phyloP scores from a whole-genome alignment of 805 yeast species.

The Candida montana region DNA sequence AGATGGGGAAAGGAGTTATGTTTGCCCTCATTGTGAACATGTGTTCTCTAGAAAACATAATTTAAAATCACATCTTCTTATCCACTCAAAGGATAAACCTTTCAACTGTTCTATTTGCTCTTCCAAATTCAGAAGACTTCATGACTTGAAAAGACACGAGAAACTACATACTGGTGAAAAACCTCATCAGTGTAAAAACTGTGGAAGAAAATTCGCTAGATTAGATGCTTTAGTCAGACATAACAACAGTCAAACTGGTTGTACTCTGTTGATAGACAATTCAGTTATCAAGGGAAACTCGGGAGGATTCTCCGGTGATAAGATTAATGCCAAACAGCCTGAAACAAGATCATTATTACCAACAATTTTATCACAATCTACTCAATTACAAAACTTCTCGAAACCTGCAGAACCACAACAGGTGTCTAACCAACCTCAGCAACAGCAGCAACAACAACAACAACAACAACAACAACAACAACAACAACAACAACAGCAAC shows the following conservation, averaged over 20 bases:
- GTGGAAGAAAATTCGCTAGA: slow-evolving; percentile 64
- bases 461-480: too few species aligned
- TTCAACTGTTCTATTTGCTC: slow-evolving; percentile 58
- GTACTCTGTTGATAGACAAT: slow-evolving; percentile 19
- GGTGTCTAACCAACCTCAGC: neutral
- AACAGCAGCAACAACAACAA: too few species aligned
- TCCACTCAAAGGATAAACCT: slow-evolving; percentile 62
- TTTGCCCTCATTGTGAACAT: slow-evolving; percentile 57
- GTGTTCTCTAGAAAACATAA: slow-evolving; percentile 70
- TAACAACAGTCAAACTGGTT: slow-evolving; percentile 37
- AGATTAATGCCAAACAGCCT: neutral
- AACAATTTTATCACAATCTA: neutral
- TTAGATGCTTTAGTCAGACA: slow-evolving; percentile 75
- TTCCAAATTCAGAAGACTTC: slow-evolving; percentile 61
- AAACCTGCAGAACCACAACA: neutral
- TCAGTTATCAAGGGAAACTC: slow-evolving; percentile 4
- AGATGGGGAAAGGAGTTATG: slow-evolving; percentile 31
- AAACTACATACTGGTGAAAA: slow-evolving; percentile 73
- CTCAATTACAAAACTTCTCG: neutral
- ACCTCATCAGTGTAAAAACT: slow-evolving; percentile 56
- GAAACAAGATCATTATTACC: neutral
- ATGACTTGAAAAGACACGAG: slow-evolving; percentile 72
- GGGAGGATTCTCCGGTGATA: neutral
- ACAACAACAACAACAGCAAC: too few species aligned
- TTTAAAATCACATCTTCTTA: slow-evolving; percentile 64